Conservation (phyloP, 768 basidiomycete species). For the Agrocybe chaxingu region DNA sequence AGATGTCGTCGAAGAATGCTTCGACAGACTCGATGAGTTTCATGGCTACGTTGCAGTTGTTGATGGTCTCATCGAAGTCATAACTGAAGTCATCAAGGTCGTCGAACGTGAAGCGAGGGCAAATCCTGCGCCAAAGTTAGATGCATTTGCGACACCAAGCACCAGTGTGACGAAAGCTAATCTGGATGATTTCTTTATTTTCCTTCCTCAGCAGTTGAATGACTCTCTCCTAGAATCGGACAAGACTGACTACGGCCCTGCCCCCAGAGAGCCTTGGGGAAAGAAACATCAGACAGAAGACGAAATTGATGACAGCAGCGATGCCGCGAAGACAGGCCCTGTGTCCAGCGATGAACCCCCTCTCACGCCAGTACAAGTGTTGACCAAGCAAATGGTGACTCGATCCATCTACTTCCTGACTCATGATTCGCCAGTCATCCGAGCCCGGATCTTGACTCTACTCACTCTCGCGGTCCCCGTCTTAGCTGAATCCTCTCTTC, state of each 20-base stretch:
- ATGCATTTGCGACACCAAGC: conserved; percentile 15
- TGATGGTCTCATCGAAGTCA: conserved; percentile 82
- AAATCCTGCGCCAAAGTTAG: conserved; percentile 12
- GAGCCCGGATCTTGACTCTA: conserved; percentile 76
- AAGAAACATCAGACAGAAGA: conserved; percentile 19
- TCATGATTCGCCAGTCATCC: conserved; percentile 82
- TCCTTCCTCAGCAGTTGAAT: conserved; percentile 55
- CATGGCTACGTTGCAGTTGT: conserved; percentile 90
- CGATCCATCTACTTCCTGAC: conserved; percentile 90
- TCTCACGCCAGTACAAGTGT: conserved; percentile 65
- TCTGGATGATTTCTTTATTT: conserved; percentile 56
- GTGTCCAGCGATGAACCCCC: conserved; percentile 40
- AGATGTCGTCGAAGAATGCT: conserved; percentile 96
- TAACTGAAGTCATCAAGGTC: conserved; percentile 80
- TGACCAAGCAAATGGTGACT: conserved; percentile 83
- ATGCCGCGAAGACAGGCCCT: conserved; percentile 25
- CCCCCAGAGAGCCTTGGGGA: conserved; percentile 60
- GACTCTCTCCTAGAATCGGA: conserved; percentile 31
- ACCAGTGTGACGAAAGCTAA: conserved; percentile 23
- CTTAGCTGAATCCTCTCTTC: conserved; percentile 65
- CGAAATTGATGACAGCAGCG: conserved; percentile 2
- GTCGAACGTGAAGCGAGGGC: conserved; percentile 55
- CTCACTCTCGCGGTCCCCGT: conserved; percentile 74
- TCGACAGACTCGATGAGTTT: conserved; percentile 93
- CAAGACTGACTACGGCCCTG: conserved; percentile 51